A percentile compares a stretch with the other conserved stretches of the same genome.
Evolutionary conservation across 2,329 filamentous ascomycete genomes (phyloP).

Genomic region (Diaporthe batatas): DNA sequence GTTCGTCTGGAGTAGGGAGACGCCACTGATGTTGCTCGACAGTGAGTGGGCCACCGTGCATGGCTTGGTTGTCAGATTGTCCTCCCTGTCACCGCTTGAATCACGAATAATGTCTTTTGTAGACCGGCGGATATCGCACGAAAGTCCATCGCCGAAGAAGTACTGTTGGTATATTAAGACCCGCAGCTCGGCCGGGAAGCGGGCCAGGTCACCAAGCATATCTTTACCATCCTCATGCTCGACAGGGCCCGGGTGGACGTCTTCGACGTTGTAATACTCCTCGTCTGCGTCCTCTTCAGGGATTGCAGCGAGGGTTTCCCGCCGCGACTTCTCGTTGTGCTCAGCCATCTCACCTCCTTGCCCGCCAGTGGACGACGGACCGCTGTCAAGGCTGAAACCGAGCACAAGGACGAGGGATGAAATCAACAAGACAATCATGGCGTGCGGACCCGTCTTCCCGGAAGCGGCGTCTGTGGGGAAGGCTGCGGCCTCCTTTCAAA

Average conservation of each 20-base stretch:
- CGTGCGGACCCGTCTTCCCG: not conserved
- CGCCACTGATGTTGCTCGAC: conserved; percentile 16
- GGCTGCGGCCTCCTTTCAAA: not conserved
- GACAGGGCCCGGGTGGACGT: not conserved
- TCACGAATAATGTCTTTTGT: not conserved
- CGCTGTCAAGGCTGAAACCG: conserved; percentile 16
- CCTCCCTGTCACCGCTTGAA: not conserved
- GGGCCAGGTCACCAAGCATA: conserved; percentile 12
- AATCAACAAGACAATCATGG: conserved; percentile 29
- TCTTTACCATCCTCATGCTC: not conserved
- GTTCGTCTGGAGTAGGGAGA: conserved; percentile 21
- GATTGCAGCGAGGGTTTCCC: not conserved
- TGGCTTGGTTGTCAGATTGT: conserved; percentile 6
- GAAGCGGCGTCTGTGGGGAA: not conserved
- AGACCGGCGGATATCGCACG: conserved; percentile 4
- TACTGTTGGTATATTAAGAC: conserved; percentile 12
- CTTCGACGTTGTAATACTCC: not conserved
- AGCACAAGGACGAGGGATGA: conserved; percentile 20
- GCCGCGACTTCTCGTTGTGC: not conserved
- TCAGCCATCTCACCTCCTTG: not conserved
- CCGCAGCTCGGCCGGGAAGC: conserved; percentile 15
- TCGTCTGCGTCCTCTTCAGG: not conserved
- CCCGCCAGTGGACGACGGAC: not conserved
- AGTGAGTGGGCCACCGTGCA: conserved; percentile 9
- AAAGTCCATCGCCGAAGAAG: not conserved